Conservation (phyloP, 345 rosid species). For the Reutealis trisperma region DNA sequence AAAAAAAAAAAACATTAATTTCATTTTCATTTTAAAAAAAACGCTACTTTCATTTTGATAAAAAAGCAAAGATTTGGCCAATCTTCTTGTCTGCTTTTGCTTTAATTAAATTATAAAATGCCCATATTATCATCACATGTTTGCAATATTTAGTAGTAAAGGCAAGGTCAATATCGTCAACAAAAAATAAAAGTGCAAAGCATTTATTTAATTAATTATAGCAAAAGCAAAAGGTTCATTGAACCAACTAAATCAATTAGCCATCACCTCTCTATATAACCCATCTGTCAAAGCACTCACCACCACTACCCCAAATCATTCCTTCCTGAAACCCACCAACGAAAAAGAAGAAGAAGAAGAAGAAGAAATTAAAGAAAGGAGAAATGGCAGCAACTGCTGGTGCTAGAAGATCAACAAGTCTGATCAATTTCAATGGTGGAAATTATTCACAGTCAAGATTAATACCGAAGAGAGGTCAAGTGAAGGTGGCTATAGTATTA, state of each 20-base stretch:
- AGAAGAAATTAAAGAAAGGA: not conserved
- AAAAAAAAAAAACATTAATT: too few relatives aligned
- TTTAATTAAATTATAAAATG: not conserved
- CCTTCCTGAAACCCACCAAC: not conserved
- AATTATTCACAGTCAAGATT: conserved; percentile 17
- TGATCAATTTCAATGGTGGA: too few relatives aligned
- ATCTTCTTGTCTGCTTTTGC: not conserved
- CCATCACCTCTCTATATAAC: not conserved
- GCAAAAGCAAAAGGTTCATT: not conserved
- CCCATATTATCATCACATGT: not conserved
- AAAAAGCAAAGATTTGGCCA: not conserved
- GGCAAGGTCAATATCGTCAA: conserved; percentile 4
- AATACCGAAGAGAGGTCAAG: conserved; percentile 55
- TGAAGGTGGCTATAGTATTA: conserved; percentile 44
- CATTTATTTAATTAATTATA: not conserved
- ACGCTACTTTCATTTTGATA: not conserved
- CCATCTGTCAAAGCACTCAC: not conserved
- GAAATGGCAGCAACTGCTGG: not conserved
- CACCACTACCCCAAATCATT: not conserved
- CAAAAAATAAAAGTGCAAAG: not conserved
- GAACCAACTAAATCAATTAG: not conserved
- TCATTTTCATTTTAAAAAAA: too few relatives aligned
- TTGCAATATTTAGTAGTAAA: not conserved
- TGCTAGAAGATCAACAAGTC: conserved; percentile 10
- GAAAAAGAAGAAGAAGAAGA: too few relatives aligned